phyloP scores from a whole-genome alignment of 2,329 filamentous ascomycete genomes.

The Aspergillus uvarum region DNA sequence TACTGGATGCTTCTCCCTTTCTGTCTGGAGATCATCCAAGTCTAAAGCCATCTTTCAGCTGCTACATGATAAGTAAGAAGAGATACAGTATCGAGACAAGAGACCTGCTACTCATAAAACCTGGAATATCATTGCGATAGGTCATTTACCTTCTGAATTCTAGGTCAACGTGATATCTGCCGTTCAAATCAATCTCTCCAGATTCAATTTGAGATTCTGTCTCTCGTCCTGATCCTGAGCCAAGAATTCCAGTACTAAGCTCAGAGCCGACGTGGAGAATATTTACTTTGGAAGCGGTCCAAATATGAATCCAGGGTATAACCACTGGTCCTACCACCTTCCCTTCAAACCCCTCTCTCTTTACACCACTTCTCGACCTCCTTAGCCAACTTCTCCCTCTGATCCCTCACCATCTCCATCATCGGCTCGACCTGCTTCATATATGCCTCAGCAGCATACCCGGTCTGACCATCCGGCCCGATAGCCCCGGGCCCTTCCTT shows the following conservation, averaged over 20 bases:
- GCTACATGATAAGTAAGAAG: too few species aligned
- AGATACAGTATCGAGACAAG: too few species aligned
- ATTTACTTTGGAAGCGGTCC: too few species aligned
- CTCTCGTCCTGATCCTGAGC: neutral
- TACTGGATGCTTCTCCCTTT: too few species aligned
- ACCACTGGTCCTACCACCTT: neutral
- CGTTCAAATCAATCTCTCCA: too few species aligned
- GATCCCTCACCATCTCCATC: constrained; percentile 38
- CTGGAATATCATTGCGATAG: too few species aligned
- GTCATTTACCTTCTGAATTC: too few species aligned
- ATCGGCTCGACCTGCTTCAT: constrained; percentile 41
- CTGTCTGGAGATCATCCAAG: too few species aligned
- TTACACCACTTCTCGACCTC: constrained; percentile 50
- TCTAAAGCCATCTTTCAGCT: too few species aligned
- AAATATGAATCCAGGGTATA: neutral
- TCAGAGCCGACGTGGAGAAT: neutral
- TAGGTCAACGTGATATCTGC: too few species aligned
- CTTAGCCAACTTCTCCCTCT: constrained; percentile 34
- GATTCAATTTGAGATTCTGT: too few species aligned
- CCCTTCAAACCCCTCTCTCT: constrained; percentile 41
- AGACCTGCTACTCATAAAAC: too few species aligned
- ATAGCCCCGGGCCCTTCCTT: constrained; percentile 20
- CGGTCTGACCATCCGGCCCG: constrained; percentile 4
- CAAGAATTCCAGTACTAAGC: neutral
- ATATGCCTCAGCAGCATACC: constrained; percentile 12